Evolutionary conservation across 2,329 filamentous ascomycete genomes (phyloP), one percentile per base, ranked within the genome.

Genomic region (Metarhizium robertsii): DNA sequence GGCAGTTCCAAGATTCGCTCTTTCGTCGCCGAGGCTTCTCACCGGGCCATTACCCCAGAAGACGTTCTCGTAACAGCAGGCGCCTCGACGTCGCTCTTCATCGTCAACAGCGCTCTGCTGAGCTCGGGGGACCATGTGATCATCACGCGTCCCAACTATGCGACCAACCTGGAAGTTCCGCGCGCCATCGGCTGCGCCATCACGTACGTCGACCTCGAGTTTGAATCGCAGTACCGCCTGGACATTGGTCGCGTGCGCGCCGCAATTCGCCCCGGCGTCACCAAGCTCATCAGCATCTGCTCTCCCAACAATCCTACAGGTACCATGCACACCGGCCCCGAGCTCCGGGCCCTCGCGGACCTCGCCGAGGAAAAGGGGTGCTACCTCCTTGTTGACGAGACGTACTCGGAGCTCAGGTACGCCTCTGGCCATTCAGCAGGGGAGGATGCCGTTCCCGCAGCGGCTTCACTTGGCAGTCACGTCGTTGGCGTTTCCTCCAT

Each of bases 221-320:
- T 62, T 49, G 57, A 60, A 25, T 51, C 56, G 3, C 42, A 52
- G 7, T 64, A 62, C 46, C 56, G 57, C 18, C 52, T 59, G 2
- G 56, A 62, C 20, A 11, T 61, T 3, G 52, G 53, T 1, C 32
- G 51, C 5, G 53, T 64, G 29, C 54, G 52, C 34, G 55, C 54
- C 1, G 55, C 60, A 14, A 61, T 64, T 20, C 46, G 53, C 16
- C 54, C 55, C 14, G 56, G 57, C 10, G 55, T 55, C 45, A 64
- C 62, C 8, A 59, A 57, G 38, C 48, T 63, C 6, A 57, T 64
- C 50, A 60, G 58, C n/a, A 51, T 64, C 11, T 59, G 56, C 36
- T 58, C 58, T n/a, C 62, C 62, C 6, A 57, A 63, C 52, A 64
- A 64, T 32, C 62, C 62, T 4, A 60, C 61, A 2, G 61, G 62